Evolutionary conservation across 768 basidiomycete genomes (phyloP), one percentile per base, ranked within the genome.

Genomic region (Boletus subcaerulescens): DNA sequence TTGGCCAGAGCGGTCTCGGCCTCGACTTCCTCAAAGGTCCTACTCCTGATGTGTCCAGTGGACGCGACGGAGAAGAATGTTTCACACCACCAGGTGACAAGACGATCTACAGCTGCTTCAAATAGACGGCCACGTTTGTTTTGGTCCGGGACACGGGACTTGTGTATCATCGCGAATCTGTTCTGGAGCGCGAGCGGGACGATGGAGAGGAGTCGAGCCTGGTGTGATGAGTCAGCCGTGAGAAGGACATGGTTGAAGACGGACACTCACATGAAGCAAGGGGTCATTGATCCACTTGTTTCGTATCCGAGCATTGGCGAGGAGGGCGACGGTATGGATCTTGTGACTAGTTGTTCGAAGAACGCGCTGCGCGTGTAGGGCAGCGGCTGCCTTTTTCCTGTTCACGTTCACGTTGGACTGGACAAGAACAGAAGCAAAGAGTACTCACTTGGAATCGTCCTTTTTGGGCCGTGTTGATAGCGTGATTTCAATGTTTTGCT

Each of bases 131-230:
- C 92, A 11, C 97, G 86, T 62, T 85, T 84, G 50, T 83, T 80
- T 14, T 82, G 78, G 57, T 97, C 92, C 1, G 96, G 93, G 20
- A 91, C 73, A 53, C 84, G 80, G 39, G 89, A 82, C 69, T 91
- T 86, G 74, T 89, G 84, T 69, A 94, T 93, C 70, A 83, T 78
- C 12, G 80, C 77, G 71, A 99, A 94, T 11, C 87, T 79, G 49
- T 85, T 86, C 68, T 95, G 92, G 11, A 96, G 74, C 17, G 80
- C 63, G 24, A 94, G 76, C 1, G 97, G 97, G 0, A 89, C 85
- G 40, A 94, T 69, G 9, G 95, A 98, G 50, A 98, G 75, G 26
- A 98, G 77, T 8, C 97, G 84, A 9, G 93, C 94, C 93, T 97
- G 58, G 33, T 48, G 39, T 8, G 33, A 53, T 39, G 44, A 50